Conservation (phyloP, 1,284 basidiomycete genomes). For the Wallemia ichthyophaga region DNA sequence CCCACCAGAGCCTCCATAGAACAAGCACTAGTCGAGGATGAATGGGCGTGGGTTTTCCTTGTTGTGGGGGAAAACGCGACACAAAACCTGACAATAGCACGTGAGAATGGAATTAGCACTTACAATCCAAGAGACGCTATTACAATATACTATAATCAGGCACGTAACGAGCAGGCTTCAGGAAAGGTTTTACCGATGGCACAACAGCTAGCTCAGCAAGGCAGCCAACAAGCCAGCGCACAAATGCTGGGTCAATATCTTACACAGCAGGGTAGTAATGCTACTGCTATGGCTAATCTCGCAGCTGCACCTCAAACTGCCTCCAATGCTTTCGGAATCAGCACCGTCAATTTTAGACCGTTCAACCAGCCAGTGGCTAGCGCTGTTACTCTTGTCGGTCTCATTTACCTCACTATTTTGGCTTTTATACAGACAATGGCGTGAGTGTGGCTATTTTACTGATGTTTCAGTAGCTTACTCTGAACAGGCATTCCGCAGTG, state of each 20-base stretch:
- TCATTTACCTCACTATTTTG: not conserved
- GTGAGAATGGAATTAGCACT: constrained; percentile 12
- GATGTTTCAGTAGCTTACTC: no score
- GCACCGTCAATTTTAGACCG: not conserved
- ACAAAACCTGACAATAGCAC: constrained; percentile 10
- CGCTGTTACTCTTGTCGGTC: not conserved
- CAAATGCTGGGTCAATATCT: not conserved
- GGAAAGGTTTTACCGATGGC: constrained; percentile 11
- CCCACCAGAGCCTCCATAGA: constrained; percentile 11
- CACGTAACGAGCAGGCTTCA: constrained; percentile 14
- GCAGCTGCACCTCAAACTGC: not conserved
- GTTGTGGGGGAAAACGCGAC: constrained; percentile 16
- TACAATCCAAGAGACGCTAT: constrained; percentile 14
- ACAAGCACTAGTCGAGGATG: constrained; percentile 11
- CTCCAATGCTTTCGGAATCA: not conserved
- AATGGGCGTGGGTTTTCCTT: constrained; percentile 16
- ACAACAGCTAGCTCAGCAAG: not conserved
- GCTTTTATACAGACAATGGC: not conserved
- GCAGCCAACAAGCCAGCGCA: not conserved
- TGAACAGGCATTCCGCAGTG: not conserved
- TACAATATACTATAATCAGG: constrained; percentile 16
- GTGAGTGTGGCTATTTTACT: not conserved
- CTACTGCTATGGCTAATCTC: not conserved
- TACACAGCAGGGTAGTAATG: not conserved
- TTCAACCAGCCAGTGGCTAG: not conserved